Evolutionary conservation across 257 asterid species (phyloP).

Genomic region (Nicotiana tomentosiformis): DNA sequence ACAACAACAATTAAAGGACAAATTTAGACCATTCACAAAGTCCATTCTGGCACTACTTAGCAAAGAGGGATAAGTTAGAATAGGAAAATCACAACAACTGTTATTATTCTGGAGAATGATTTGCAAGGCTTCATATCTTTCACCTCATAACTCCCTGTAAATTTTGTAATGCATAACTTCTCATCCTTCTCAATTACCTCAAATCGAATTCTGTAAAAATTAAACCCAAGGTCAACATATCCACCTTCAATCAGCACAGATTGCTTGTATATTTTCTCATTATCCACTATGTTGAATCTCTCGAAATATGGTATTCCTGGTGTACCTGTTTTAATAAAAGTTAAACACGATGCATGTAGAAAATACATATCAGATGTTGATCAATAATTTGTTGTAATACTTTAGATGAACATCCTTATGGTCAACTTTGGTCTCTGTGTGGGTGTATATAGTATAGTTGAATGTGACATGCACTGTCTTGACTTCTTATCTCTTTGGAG

Average conservation of each 20-base stretch:
- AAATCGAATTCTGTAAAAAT: neutral
- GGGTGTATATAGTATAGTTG: too few species aligned
- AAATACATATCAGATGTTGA: neutral
- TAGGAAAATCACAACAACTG: too few species aligned
- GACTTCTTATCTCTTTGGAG: too few species aligned
- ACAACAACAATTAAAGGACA: too few species aligned
- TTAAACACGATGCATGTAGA: neutral
- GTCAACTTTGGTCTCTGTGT: too few species aligned
- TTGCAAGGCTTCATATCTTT: neutral
- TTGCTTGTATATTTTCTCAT: conserved; percentile 1
- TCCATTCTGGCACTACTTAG: too few species aligned
- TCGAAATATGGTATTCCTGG: conserved; percentile 3
- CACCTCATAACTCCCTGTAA: neutral
- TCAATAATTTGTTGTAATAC: too few species aligned
- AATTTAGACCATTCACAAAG: too few species aligned
- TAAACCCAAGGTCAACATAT: neutral
- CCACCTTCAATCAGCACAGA: neutral
- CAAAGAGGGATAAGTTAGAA: too few species aligned
- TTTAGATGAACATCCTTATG: too few species aligned
- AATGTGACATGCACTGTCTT: too few species aligned
- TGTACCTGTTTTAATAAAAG: neutral
- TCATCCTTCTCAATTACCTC: neutral
- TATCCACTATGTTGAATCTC: neutral
- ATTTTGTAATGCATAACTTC: neutral
- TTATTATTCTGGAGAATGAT: neutral